phyloP scores from a whole-genome alignment of 306 rosid species.

The Arachis stenosperma region DNA sequence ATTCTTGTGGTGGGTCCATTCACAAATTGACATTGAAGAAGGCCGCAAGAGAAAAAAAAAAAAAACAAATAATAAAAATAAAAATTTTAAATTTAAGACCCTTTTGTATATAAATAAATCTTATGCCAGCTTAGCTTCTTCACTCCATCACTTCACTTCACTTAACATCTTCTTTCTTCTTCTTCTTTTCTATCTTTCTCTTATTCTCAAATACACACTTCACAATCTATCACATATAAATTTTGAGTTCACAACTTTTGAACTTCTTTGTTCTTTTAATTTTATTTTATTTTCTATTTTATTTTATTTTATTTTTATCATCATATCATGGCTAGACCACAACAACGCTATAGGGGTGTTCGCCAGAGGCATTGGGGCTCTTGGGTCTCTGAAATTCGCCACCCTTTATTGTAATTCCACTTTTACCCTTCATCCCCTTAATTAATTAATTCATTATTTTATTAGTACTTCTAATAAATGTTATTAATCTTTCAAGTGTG shows the following conservation, averaged over 20 bases:
- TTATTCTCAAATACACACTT: constrained; percentile 38
- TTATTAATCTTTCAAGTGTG: no score
- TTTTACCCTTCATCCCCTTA: constrained; percentile 10
- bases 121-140: constrained; percentile 21
- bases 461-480: no score
- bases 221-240: constrained; percentile 19
- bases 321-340: constrained; percentile 70
- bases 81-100: neutral
- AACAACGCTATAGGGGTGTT: constrained; percentile 76
- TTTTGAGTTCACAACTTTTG: neutral
- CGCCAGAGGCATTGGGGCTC: constrained; percentile 91
- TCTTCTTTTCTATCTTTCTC: neutral
- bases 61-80: no score
- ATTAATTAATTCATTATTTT: neutral
- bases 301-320: neutral
- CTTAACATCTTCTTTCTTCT: constrained; percentile 17
- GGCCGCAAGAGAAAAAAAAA: constrained; percentile 6
- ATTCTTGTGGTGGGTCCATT: constrained; percentile 31
- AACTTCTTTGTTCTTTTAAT: no score
- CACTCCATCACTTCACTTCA: constrained; percentile 35
- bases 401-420: constrained; percentile 56
- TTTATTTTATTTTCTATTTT: no score
- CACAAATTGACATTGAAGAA: constrained; percentile 28
- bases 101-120: constrained; percentile 32
- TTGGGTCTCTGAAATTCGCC: constrained; percentile 91